Base-by-base conservation (phyloP, 768 basidiomycete genomes). In the Boletus reticuloceps region DNA sequence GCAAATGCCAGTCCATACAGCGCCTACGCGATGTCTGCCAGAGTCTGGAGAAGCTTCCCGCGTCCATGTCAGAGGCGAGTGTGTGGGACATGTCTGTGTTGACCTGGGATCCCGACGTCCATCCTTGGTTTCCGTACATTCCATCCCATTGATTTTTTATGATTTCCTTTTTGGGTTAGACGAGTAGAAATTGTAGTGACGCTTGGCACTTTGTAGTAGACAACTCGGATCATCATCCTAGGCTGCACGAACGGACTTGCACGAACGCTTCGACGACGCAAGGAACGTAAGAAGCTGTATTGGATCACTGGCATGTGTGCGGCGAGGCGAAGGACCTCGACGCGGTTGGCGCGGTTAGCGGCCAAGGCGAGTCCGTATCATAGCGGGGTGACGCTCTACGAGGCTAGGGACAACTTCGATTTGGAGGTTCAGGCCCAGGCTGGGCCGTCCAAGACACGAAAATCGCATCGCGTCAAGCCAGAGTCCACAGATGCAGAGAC, bases 41-140 rank as follows among this genome's bases (percentile, higher is more conserved):
- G 36, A 62, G 62, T 37, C 69, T 84, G 19, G 57, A 59, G 3
- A 57, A 22, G 17, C 67, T 82, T 29, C 82, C 82, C 0, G 54
- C 55, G 9, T 70, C 68, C 10, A 62, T 73, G 58, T 43, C 64
- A 6, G 59, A 66, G 9, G 65, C 75, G 40, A 64, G 66, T 4
- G 47, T 41, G 8, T 83, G 82, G 62, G 74, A 81, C 57, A 60
- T 69, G 20, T 65, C 66, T 3, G 58, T 64, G 11, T 60, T 84
- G 53, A 74, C 69, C 43, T 84, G 82, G 82, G 77, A 83, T 58
- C 69, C 73, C 0, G 65, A 65, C 19, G 57, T 71, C 2, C 74
- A 82, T 60, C 79, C 80, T 1, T 84, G 82, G 82, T 82, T 84
- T 64, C 82, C 82, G 46, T 54, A 61, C 34, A 40, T 70, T 63